Evolutionary conservation across 805 yeast species (phyloP).

Genomic region (Candida mattraensis): DNA sequence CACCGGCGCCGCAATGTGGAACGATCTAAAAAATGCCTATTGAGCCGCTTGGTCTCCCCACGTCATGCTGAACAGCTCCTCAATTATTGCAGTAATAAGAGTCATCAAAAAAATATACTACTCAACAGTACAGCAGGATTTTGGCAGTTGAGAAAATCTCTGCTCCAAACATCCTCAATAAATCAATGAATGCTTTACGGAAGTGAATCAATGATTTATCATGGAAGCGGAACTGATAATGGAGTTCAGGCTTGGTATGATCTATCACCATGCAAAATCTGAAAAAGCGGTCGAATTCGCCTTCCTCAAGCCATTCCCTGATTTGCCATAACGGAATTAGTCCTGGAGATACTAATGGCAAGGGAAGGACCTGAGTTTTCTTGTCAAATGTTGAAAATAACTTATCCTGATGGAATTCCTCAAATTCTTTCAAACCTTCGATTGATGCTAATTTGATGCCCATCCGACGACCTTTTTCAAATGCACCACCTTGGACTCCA

Average conservation of each 20-base stretch:
- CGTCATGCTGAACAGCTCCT: no score
- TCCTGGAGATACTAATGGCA: slow-evolving; percentile 50
- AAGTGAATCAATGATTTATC: slow-evolving; percentile 13
- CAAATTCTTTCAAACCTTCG: slow-evolving; percentile 13
- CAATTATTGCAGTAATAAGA: no score
- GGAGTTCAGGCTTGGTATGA: neutral
- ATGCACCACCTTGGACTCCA: slow-evolving; percentile 36
- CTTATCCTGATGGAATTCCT: slow-evolving; percentile 16
- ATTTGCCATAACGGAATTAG: slow-evolving; percentile 48
- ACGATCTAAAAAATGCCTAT: slow-evolving; percentile 6
- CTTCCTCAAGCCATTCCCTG: slow-evolving; percentile 34
- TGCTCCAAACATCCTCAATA: slow-evolving; percentile 45
- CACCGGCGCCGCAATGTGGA: no score
- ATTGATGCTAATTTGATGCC: slow-evolving; percentile 5
- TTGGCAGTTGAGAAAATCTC: slow-evolving; percentile 30
- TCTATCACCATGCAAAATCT: slow-evolving; percentile 6
- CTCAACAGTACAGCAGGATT: slow-evolving; percentile 21
- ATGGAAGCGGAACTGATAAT: slow-evolving; percentile 6
- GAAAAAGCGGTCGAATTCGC: slow-evolving; percentile 18
- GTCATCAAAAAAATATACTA: no score
- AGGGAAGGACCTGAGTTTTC: slow-evolving; percentile 24
- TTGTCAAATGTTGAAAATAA: slow-evolving; percentile 13
- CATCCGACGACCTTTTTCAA: slow-evolving; percentile 10
- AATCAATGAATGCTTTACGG: slow-evolving; percentile 37
- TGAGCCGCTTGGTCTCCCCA: slow-evolving; percentile 11